These are phyloP conservation scores for Cladosporium sp. DNA, from an alignment of 2,329 filamentous ascomycete genomes.

Conservation along the genomic window DNA sequence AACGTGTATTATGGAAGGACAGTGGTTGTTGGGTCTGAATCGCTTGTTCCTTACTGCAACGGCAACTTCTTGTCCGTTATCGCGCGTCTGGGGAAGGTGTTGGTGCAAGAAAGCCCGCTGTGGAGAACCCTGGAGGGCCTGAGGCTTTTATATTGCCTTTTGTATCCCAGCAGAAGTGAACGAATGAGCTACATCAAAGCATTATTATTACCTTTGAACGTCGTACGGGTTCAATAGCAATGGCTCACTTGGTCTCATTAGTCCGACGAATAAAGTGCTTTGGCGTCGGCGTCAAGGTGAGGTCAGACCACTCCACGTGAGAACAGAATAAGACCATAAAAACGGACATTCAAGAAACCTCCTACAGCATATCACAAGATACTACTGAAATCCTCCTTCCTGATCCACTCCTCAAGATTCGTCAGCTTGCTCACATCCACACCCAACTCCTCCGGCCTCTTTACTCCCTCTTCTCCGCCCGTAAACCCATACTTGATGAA, in stretches of 20 bases:
- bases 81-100: neutral
- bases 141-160: too few species aligned
- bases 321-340: too few species aligned
- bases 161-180: too few species aligned
- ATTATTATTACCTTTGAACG: too few species aligned
- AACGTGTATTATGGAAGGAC: neutral
- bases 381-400: conserved; percentile 19
- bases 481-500: conserved; percentile 19
- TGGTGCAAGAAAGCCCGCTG: neutral
- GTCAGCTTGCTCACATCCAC: conserved; percentile 17
- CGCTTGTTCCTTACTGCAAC: neutral
- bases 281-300: too few species aligned
- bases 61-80: neutral
- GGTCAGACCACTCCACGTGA: too few species aligned
- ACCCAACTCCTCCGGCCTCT: conserved; percentile 17
- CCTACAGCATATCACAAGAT: neutral
- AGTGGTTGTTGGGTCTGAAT: neutral
- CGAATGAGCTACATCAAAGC: too few species aligned
- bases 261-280: too few species aligned
- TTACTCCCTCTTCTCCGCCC: conserved; percentile 22
- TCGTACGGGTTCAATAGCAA: too few species aligned
- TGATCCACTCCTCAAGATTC: conserved; percentile 18
- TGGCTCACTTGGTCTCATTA: too few species aligned
- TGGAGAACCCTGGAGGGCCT: too few species aligned
- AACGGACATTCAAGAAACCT: too few species aligned